Evolutionary conservation across 2,329 filamentous ascomycete genomes (phyloP).

Genomic region (Pseudonectria foliicola): DNA sequence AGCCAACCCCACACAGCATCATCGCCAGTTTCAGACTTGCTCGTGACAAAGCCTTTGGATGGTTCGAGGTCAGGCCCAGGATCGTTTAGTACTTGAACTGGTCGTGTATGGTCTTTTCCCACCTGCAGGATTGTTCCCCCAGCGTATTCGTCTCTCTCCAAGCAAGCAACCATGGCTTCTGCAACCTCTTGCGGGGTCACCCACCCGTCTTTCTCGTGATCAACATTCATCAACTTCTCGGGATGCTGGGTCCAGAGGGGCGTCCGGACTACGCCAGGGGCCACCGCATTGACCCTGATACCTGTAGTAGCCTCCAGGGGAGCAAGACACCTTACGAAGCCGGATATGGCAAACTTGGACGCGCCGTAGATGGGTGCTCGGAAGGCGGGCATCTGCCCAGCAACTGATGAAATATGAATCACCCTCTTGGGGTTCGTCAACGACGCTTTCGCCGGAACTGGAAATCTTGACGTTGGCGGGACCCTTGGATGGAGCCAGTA

Average conservation of each 20-base stretch:
- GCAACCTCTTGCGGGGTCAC: conserved; percentile 36
- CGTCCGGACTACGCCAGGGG: conserved; percentile 37
- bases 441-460: conserved; percentile 10
- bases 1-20: conserved; percentile 22
- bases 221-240: conserved; percentile 33
- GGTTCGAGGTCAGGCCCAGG: conserved; percentile 29
- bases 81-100: conserved; percentile 30
- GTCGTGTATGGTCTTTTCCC: conserved; percentile 23
- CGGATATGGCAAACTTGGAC: conserved; percentile 31
- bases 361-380: conserved; percentile 32
- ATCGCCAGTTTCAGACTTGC: conserved; percentile 20
- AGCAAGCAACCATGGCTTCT: conserved; percentile 34
- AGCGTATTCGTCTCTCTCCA: conserved; percentile 25
- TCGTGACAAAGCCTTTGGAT: conserved; percentile 21
- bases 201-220: conserved; percentile 30
- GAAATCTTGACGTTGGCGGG: not conserved
- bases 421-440: conserved; percentile 27
- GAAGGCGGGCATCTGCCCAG: conserved; percentile 28
- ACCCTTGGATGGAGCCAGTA: conserved; percentile 28
- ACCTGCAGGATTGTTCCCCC: conserved; percentile 39
- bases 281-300: conserved; percentile 36
- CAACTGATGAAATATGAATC: conserved; percentile 31
- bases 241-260: conserved; percentile 39
- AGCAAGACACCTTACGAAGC: conserved; percentile 35
- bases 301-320: conserved; percentile 25